phyloP scores from a whole-genome alignment of 2,329 filamentous ascomycete species.

The Trichoderma citrinoviride region DNA sequence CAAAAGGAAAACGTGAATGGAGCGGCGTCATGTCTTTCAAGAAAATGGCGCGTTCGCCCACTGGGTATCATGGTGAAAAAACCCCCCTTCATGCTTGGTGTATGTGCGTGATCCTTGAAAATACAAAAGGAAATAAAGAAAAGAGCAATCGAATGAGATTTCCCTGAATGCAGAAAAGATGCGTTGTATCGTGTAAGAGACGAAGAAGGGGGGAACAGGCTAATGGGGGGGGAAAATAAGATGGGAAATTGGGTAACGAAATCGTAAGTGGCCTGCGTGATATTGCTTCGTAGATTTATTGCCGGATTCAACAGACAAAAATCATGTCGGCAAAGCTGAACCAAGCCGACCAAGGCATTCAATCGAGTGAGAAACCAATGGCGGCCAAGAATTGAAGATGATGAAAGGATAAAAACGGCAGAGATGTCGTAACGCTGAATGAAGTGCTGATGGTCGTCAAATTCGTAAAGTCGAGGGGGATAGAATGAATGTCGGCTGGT shows the following conservation, averaged over 20 bases:
- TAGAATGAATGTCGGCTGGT: background rate
- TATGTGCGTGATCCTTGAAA: slow-evolving; percentile 31
- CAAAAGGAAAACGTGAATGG: slow-evolving; percentile 35
- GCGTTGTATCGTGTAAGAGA: slow-evolving; percentile 8
- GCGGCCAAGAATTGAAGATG: background rate
- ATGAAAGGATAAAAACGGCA: background rate
- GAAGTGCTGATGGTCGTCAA: slow-evolving; percentile 9
- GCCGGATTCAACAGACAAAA: background rate
- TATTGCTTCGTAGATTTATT: background rate
- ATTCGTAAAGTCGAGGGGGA: background rate
- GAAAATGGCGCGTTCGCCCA: slow-evolving; percentile 37
- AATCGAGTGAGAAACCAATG: background rate
- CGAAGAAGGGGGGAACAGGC: background rate
- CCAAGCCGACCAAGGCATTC: background rate
- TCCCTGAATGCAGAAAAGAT: slow-evolving; percentile 11
- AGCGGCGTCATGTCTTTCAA: slow-evolving; percentile 39
- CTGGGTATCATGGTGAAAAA: slow-evolving; percentile 41
- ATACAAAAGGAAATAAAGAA: background rate
- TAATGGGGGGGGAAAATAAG: background rate
- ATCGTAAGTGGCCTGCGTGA: background rate
- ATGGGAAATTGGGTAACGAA: background rate
- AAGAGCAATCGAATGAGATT: background rate
- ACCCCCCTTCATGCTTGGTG: slow-evolving; percentile 33
- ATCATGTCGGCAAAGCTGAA: background rate
- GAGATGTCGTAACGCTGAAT: background rate